Percentiles rank a stretch among this genome's conserved stretches.
Evolutionary conservation across 805 yeast species (phyloP).

Genomic region (Monosporozyma yasuniensis): DNA sequence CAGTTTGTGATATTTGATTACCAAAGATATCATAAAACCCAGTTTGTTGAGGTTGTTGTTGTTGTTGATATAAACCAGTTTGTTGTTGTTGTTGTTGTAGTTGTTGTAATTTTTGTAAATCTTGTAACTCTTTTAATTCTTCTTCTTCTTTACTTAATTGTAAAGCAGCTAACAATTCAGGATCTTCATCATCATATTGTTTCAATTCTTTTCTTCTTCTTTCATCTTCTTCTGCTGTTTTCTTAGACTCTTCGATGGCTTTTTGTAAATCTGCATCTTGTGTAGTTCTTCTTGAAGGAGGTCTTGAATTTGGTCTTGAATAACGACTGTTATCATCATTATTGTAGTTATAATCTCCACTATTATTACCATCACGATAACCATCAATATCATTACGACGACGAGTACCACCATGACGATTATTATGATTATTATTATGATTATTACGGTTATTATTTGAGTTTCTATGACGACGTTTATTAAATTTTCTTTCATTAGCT

Average conservation of each 20-base stretch:
- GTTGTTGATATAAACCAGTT: constrained; percentile 8
- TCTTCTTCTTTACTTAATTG: constrained; percentile 28
- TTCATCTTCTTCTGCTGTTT: constrained; percentile 80
- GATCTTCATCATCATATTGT: constrained; percentile 17
- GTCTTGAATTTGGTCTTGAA: neutral
- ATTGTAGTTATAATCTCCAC: neutral
- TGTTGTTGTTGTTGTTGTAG: constrained; percentile 11
- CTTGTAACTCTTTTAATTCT: constrained; percentile 25
- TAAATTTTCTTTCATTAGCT: constrained; percentile 49
- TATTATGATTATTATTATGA: neutral
- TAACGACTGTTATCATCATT: neutral
- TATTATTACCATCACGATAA: neutral
- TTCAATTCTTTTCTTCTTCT: constrained; percentile 36
- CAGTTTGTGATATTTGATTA: constrained; percentile 24
- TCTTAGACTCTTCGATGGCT: constrained; percentile 71
- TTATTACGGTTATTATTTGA: constrained; percentile 10
- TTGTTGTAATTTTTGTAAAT: constrained; percentile 21
- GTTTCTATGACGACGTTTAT: constrained; percentile 29
- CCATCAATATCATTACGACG: neutral
- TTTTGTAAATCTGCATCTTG: constrained; percentile 69
- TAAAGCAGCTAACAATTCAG: constrained; percentile 25
- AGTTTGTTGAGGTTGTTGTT: constrained; percentile 11
- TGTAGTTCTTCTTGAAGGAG: constrained; percentile 1
- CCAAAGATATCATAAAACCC: constrained; percentile 23
- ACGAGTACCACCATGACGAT: neutral